These are phyloP conservation scores for Hippophae rhamnoides DNA, from an alignment of 306 rosid genomes.

Conservation along the genomic window DNA sequence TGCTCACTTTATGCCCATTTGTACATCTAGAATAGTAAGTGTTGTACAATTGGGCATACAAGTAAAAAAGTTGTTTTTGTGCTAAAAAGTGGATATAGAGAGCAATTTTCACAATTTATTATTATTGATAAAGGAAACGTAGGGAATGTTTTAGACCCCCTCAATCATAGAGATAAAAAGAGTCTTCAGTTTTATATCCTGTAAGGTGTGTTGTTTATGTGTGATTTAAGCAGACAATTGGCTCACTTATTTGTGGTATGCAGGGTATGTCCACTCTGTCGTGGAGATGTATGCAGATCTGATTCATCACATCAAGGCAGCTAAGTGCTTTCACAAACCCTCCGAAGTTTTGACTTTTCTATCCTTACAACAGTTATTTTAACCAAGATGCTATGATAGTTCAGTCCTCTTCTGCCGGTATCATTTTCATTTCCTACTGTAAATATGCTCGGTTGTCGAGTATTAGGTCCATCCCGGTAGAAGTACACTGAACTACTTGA, in stretches of 20 bases:
- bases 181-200: too few species aligned
- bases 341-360: constrained; percentile 17
- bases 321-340: constrained; percentile 25
- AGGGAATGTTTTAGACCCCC: too few species aligned
- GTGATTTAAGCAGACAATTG: constrained; percentile 8
- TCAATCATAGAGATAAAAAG: too few species aligned
- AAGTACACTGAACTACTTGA: constrained; percentile 35
- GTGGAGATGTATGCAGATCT: constrained; percentile 76
- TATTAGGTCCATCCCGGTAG: constrained; percentile 23
- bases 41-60: too few species aligned
- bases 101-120: too few species aligned
- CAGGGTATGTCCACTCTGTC: constrained; percentile 98
- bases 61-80: too few species aligned
- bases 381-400: constrained; percentile 23
- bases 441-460: constrained; percentile 22
- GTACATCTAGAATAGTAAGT: too few species aligned
- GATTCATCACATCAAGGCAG: constrained; percentile 37
- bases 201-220: constrained; percentile 1
- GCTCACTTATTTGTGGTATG: constrained; percentile 15
- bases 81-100: too few species aligned
- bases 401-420: constrained; percentile 30
- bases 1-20: too few species aligned
- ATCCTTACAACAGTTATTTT: constrained; percentile 4
- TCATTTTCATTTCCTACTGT: constrained; percentile 27
- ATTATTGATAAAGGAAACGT: too few species aligned